Evolutionary conservation across 2,329 filamentous ascomycete genomes (phyloP).

Genomic region (Orbilia quercus): DNA sequence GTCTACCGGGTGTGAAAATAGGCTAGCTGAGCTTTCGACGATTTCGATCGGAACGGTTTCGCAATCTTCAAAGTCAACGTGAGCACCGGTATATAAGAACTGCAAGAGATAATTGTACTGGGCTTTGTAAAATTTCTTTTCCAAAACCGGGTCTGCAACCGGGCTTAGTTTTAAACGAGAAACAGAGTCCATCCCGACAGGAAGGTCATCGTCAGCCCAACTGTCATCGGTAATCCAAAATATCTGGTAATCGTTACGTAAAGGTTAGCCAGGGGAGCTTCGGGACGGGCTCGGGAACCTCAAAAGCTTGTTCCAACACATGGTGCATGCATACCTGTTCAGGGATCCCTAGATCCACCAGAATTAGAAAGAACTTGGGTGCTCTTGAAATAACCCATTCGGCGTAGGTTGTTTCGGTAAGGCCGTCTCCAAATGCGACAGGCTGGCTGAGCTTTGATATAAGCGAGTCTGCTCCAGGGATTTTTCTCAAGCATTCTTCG

Average conservation of each 20-base stretch:
- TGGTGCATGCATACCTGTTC: conserved; percentile 66
- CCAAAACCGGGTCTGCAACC: conserved; percentile 71
- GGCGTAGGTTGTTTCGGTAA: conserved; percentile 79
- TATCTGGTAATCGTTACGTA: conserved; percentile 66
- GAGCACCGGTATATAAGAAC: conserved; percentile 71
- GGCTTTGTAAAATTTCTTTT: conserved; percentile 75
- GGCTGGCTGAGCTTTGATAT: conserved; percentile 69
- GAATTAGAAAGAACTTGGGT: conserved; percentile 76
- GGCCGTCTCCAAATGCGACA: conserved; percentile 74
- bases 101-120: conserved; percentile 78
- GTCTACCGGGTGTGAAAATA: conserved; percentile 68
- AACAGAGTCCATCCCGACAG: conserved; percentile 74
- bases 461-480: conserved; percentile 26
- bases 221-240: conserved; percentile 79
- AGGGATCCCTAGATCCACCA: conserved; percentile 75
- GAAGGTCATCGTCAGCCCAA: conserved; percentile 81
- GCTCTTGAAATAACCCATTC: conserved; percentile 79
- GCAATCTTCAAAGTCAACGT: conserved; percentile 73
- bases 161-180: conserved; percentile 72
- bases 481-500: conserved; percentile 31
- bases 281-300: background rate
- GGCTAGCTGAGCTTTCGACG: conserved; percentile 65
- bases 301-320: conserved; percentile 31
- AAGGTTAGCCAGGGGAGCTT: conserved; percentile 32
- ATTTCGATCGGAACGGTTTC: conserved; percentile 77